Conservation (phyloP, 2,329 filamentous ascomycete species). For the Aspergillus sp. region DNA sequence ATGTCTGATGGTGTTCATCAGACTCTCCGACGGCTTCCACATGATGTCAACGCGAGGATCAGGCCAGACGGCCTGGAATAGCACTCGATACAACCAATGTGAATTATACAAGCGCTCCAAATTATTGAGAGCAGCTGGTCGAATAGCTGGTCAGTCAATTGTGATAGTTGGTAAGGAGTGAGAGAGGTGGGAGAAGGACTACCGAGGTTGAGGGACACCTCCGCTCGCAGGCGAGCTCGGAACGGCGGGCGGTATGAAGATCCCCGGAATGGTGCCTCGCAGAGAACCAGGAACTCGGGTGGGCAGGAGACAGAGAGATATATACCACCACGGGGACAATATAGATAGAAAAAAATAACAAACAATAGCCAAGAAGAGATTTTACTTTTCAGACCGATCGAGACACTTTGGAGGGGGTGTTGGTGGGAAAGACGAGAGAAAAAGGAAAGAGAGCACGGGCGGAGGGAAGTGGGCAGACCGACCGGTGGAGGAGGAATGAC, state of each 20-base stretch:
- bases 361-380: no score
- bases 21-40: slow-evolving; percentile 87
- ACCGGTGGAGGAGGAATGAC: slow-evolving; percentile 18
- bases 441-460: background rate
- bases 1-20: slow-evolving; percentile 97
- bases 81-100: slow-evolving; percentile 11
- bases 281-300: background rate
- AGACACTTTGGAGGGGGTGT: no score
- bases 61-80: slow-evolving; percentile 32
- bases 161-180: background rate
- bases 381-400: no score
- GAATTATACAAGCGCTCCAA: background rate
- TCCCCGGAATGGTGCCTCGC: slow-evolving; percentile 3
- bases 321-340: background rate
- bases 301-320: background rate
- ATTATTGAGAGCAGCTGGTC: background rate
- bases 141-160: slow-evolving; percentile 1
- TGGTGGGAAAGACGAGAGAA: background rate
- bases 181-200: slow-evolving; percentile 22
- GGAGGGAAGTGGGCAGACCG: slow-evolving; percentile 12
- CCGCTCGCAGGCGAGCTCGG: slow-evolving; percentile 15
- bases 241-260: slow-evolving; percentile 10
- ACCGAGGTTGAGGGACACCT: slow-evolving; percentile 30
- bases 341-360: no score
- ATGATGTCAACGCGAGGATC: slow-evolving; percentile 52